phyloP scores from a whole-genome alignment of 805 yeast genomes.

The Danielia reshetovae region DNA sequence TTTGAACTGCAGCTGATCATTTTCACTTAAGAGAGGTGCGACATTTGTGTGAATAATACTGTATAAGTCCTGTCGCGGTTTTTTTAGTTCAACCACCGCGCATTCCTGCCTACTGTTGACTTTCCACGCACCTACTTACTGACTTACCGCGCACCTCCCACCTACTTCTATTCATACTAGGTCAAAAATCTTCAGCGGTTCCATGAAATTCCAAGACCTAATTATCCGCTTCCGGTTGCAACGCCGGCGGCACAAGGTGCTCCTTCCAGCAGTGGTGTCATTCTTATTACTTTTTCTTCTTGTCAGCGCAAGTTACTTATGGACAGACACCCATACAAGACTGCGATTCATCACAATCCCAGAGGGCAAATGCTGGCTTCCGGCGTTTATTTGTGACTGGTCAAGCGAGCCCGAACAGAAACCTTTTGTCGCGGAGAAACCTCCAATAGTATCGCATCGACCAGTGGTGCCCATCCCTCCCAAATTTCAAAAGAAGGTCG shows the following conservation, averaged over 20 bases:
- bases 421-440: too few relatives aligned
- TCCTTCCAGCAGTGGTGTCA: conserved; percentile 1
- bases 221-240: conserved; percentile 12
- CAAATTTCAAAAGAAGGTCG: conserved; percentile 10
- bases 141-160: too few relatives aligned
- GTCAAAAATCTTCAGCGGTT: too few relatives aligned
- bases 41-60: too few relatives aligned
- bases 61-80: too few relatives aligned
- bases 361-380: neutral
- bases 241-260: conserved; percentile 13
- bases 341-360: neutral
- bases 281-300: neutral
- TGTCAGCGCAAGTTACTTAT: neutral
- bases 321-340: neutral
- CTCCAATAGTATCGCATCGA: neutral
- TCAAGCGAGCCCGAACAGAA: neutral
- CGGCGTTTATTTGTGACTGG: neutral
- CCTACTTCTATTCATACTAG: too few relatives aligned
- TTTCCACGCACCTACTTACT: too few relatives aligned
- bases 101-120: too few relatives aligned
- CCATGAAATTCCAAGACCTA: neutral
- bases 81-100: too few relatives aligned
- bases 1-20: too few relatives aligned
- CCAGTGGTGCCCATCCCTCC: neutral
- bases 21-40: too few relatives aligned